A percentile compares a stretch with the other conserved stretches of the same genome.
Conservation (phyloP, 805 yeast species). For the Starmerella sp. region DNA sequence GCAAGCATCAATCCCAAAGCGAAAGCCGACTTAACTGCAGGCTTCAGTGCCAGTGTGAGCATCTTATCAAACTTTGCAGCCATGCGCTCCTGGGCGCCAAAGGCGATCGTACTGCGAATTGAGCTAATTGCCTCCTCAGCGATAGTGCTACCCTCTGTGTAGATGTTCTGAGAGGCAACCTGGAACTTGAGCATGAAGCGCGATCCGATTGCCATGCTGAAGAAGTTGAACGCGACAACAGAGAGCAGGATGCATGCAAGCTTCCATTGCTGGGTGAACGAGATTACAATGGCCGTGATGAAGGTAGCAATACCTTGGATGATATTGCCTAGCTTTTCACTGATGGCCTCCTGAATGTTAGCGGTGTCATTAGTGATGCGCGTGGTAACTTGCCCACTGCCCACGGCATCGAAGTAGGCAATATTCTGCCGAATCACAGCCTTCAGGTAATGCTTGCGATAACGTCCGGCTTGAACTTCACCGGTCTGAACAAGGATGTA, state of each 20-base stretch:
- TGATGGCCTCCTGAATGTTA: constrained; percentile 34
- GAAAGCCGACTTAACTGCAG: constrained; percentile 24
- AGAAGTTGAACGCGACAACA: constrained; percentile 28
- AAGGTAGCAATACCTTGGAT: constrained; percentile 33
- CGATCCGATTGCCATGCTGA: constrained; percentile 27
- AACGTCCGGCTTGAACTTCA: constrained; percentile 33
- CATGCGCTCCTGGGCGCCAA: constrained; percentile 33
- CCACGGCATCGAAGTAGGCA: constrained; percentile 34
- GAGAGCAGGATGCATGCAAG: constrained; percentile 30
- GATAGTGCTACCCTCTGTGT: constrained; percentile 29
- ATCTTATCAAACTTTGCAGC: constrained; percentile 27
- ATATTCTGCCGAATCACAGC: constrained; percentile 33
- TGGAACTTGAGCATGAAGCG: constrained; percentile 26
- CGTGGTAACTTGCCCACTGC: constrained; percentile 36
- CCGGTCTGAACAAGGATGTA: constrained; percentile 32
- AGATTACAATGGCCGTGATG: constrained; percentile 31
- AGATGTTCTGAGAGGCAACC: constrained; percentile 20
- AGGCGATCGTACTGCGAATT: constrained; percentile 34
- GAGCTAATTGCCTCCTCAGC: constrained; percentile 37
- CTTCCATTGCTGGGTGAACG: constrained; percentile 30
- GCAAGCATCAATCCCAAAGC: constrained; percentile 31
- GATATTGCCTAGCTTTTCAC: constrained; percentile 34
- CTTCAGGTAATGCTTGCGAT: constrained; percentile 30
- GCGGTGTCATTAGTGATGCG: constrained; percentile 35
- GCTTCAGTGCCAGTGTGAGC: constrained; percentile 24